phyloP scores from a whole-genome alignment of 768 basidiomycete species.

The Vararia minispora region DNA sequence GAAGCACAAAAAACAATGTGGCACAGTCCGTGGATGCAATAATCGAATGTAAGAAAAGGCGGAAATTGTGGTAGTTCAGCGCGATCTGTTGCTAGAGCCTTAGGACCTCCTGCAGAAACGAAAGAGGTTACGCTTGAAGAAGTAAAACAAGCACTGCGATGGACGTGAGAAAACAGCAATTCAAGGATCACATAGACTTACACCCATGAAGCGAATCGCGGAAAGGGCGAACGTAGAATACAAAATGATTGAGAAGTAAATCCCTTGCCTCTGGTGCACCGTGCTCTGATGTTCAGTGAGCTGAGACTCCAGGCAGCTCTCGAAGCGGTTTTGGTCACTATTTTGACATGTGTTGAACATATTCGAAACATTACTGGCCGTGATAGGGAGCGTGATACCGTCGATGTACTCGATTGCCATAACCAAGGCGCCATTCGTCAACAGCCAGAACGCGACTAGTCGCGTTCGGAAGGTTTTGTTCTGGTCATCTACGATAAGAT shows the following conservation, averaged over 20 bases:
- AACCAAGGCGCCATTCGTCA: conserved; percentile 53
- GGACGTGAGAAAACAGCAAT: not conserved
- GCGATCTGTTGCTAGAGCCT: conserved; percentile 14
- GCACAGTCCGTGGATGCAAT: too few species aligned
- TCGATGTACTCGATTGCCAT: conserved; percentile 66
- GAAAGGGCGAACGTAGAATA: conserved; percentile 69
- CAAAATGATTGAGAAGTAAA: conserved; percentile 68
- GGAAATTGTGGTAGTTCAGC: too few species aligned
- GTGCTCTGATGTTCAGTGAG: conserved; percentile 29
- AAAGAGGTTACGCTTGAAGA: conserved; percentile 72
- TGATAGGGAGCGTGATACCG: conserved; percentile 36
- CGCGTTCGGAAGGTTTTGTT: conserved; percentile 89
- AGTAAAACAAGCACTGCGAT: conserved; percentile 64
- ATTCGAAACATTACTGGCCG: too few species aligned
- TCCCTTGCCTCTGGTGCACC: conserved; percentile 31
- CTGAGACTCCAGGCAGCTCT: too few species aligned
- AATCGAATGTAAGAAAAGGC: too few species aligned
- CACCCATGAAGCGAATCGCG: conserved; percentile 60
- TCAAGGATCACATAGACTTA: conserved; percentile 27
- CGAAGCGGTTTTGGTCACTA: too few species aligned
- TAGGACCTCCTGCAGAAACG: conserved; percentile 67
- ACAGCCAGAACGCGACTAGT: conserved; percentile 72
- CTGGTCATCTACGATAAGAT: conserved; percentile 79
- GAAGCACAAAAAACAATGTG: too few species aligned
- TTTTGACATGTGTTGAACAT: too few species aligned